These are phyloP conservation scores for Mesembryanthemum crystallinum DNA, from an alignment of 148 eudicot genomes.

Conservation along the genomic window DNA sequence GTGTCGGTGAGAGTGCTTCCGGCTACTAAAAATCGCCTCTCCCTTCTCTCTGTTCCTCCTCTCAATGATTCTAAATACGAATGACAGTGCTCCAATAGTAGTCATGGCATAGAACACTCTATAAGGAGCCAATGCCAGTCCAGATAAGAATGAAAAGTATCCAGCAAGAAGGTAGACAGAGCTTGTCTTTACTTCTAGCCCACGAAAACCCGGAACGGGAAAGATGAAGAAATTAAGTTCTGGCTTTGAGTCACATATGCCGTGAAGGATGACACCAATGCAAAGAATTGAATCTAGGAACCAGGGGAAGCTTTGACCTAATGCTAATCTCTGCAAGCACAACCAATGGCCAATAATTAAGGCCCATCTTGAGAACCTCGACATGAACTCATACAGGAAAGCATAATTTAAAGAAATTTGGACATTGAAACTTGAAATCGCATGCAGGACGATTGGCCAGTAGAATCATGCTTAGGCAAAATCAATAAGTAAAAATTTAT, in stretches of 20 bases:
- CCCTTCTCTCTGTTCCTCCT: slow-evolving; percentile 68
- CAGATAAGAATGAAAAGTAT: slow-evolving; percentile 58
- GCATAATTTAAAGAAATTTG: neutral
- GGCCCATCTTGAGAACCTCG: neutral
- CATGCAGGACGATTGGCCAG: neutral
- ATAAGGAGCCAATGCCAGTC: slow-evolving; percentile 77
- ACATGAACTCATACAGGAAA: neutral
- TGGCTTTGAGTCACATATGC: slow-evolving; percentile 74
- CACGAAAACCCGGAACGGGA: slow-evolving; percentile 41
- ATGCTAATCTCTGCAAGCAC: slow-evolving; percentile 67
- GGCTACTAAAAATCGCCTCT: slow-evolving; percentile 53
- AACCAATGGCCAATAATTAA: slow-evolving; percentile 19
- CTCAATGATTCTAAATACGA: slow-evolving; percentile 59
- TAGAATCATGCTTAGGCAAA: neutral
- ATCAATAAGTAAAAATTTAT: neutral
- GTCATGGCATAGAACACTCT: slow-evolving; percentile 78
- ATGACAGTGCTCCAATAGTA: slow-evolving; percentile 63
- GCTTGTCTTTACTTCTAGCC: slow-evolving; percentile 63
- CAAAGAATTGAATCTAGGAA: slow-evolving; percentile 69
- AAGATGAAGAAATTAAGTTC: slow-evolving; percentile 67
- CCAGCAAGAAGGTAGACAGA: slow-evolving; percentile 78
- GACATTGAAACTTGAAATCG: neutral
- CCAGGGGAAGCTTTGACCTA: slow-evolving; percentile 57
- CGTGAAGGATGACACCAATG: slow-evolving; percentile 76
- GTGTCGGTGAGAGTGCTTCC: slow-evolving; percentile 82